Base-by-base conservation (phyloP, 2,329 filamentous ascomycete species). In the Clonostachys byssicola region DNA sequence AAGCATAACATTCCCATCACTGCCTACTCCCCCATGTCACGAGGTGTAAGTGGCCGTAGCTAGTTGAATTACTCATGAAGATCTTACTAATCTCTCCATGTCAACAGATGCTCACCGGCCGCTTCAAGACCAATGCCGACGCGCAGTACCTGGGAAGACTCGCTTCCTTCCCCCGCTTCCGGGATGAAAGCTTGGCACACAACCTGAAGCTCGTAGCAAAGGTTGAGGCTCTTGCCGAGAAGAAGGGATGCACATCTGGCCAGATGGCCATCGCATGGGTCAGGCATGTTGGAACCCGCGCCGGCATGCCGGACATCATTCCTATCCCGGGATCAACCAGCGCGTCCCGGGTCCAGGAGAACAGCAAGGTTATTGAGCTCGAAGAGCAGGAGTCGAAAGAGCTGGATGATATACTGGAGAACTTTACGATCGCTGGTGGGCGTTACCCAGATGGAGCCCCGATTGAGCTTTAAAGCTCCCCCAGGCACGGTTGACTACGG, bases 11-110 rank as follows among this genome's bases (percentile, higher is more conserved):
- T 92, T 49, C 83, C 86, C 0, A 68, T 92, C 43, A 66, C 89
- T 35, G 86, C 85, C 1, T 92, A 90, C 65, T 85, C 84, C 40
- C 88, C 88, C 1, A 71, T 91, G 0, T 83, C 86, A 5, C 70
- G 78, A 30, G 75, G 76, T 3, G 68, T 71, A 30, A 30, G 23
- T 30, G 8, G 5, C 23, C 23, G 3, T 10, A 30, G 9, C 4
- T 30, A 10, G 8, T 30, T 10, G 1, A 30, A 2, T 30, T 8
- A 8, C 9, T 10, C 23, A 30, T 8, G 9, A 30, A 30, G 9
- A 8, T 10, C 10, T 1, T 30, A 10, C 23, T 30, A 30, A 30
- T 30, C 8, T 30, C 8, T 10, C 23, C 23, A 30, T 10, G 23
- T 10, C 23, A 10, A 30, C 3, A 30, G 23, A 30, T 30, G 46